Conservation (phyloP, 2,329 filamentous ascomycete genomes). For the Exophiala aquamarina region DNA sequence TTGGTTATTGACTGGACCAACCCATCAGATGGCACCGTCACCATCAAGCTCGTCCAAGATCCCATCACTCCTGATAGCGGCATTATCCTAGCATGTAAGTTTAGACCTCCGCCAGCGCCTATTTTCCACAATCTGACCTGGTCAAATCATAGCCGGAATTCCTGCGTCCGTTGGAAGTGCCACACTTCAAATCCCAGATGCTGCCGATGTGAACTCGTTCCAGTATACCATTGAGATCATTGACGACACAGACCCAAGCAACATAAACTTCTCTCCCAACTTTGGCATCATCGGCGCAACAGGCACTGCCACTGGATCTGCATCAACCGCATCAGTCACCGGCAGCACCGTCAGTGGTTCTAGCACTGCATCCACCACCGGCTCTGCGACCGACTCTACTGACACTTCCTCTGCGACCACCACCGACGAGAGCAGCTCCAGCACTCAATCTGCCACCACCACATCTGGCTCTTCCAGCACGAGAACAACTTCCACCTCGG, state of each 20-base stretch:
- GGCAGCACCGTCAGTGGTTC: conserved; percentile 22
- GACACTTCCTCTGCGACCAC: conserved; percentile 25
- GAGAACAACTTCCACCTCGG: conserved; percentile 9
- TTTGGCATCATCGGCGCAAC: conserved; percentile 51
- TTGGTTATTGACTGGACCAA: conserved; percentile 51
- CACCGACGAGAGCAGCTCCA: conserved; percentile 28
- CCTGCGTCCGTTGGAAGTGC: conserved; percentile 49
- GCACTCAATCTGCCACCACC: conserved; percentile 29
- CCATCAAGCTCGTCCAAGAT: conserved; percentile 48
- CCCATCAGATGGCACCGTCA: conserved; percentile 50
- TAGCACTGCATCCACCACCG: conserved; percentile 26
- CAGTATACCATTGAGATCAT: conserved; percentile 57
- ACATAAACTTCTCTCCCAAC: conserved; percentile 54
- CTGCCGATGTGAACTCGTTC: conserved; percentile 39
- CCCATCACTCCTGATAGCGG: conserved; percentile 43
- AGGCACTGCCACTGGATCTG: conserved; percentile 34
- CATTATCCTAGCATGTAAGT: conserved; percentile 45
- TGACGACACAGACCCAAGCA: conserved; percentile 42
- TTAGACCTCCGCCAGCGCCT: neutral
- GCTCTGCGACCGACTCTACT: conserved; percentile 10
- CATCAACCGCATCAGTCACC: conserved; percentile 34
- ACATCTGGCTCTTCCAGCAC: conserved; percentile 4
- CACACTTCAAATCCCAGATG: conserved; percentile 46
- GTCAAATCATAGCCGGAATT: conserved; percentile 41
- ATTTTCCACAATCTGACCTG: conserved; percentile 6